These are phyloP conservation scores for Chimonanthus salicifolius DNA, from an alignment of 164 flowering plant species.

Conservation along the genomic window DNA sequence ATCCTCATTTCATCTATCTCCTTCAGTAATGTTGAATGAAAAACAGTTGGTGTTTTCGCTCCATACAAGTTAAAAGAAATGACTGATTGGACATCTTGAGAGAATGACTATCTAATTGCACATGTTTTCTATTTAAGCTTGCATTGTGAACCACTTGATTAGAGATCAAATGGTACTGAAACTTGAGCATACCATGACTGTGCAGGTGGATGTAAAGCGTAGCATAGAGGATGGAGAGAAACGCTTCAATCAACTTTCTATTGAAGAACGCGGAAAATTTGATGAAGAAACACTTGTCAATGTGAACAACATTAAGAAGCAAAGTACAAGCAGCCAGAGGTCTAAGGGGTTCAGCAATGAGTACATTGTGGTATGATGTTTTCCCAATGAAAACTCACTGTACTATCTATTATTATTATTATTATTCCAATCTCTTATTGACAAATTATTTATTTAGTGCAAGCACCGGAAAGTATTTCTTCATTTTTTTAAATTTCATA, in stretches of 20 bases:
- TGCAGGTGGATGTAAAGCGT: conserved; percentile 70
- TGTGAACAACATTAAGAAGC: conserved; percentile 72
- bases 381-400: not conserved
- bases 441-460: too few species aligned
- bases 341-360: conserved; percentile 78
- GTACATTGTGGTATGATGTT: conserved; percentile 77
- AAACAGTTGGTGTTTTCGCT: too few species aligned
- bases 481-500: too few species aligned
- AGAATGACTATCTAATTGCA: not conserved
- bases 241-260: conserved; percentile 78
- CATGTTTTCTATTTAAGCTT: not conserved
- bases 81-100: not conserved
- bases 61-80: not conserved
- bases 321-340: conserved; percentile 44
- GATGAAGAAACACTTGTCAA: conserved; percentile 98
- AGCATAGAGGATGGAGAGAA: conserved; percentile 80
- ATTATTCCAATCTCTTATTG: too few species aligned
- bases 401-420: too few species aligned
- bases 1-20: too few species aligned
- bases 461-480: too few species aligned
- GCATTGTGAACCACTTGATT: not conserved
- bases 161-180: not conserved
- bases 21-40: too few species aligned
- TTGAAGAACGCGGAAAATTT: conserved; percentile 93
- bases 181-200: conserved; percentile 5